These are phyloP conservation scores for Abrus precatorius DNA, from an alignment of 306 rosid genomes.

Conservation along the genomic window DNA sequence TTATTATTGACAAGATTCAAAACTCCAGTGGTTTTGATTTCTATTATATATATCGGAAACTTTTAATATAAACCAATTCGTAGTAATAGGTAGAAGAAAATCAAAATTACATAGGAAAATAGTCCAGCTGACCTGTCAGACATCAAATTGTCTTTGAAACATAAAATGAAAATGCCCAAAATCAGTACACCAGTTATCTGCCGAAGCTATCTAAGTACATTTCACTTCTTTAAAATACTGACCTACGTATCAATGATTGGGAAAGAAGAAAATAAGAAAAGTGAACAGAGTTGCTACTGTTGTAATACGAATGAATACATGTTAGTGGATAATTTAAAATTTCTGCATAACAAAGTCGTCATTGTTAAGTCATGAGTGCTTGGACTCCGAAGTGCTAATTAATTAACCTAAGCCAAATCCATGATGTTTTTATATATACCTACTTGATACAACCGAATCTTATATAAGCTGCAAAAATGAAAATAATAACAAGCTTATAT, in stretches of 20 bases:
- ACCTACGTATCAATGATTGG: not conserved
- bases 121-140: not conserved
- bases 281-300: conserved; percentile 1
- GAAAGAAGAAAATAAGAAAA: not conserved
- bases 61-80: not conserved
- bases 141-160: not conserved
- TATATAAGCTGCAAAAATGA: conserved; percentile 2
- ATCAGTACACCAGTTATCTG: conserved; percentile 3
- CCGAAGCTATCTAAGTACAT: not conserved
- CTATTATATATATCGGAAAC: not conserved
- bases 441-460: conserved; percentile 12
- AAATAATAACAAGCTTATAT: not conserved
- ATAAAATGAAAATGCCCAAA: not conserved
- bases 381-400: not conserved
- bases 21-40: not conserved
- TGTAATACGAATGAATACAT: not conserved
- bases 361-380: not conserved
- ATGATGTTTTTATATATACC: not conserved
- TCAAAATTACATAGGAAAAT: not conserved
- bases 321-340: not conserved
- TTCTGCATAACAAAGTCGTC: not conserved
- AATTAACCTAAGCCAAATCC: not conserved
- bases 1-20: not conserved
- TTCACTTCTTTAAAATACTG: not conserved
- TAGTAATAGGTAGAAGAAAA: not conserved